phyloP scores from a whole-genome alignment of 2,329 filamentous ascomycete genomes.

The Fusarium protoensiforme region DNA sequence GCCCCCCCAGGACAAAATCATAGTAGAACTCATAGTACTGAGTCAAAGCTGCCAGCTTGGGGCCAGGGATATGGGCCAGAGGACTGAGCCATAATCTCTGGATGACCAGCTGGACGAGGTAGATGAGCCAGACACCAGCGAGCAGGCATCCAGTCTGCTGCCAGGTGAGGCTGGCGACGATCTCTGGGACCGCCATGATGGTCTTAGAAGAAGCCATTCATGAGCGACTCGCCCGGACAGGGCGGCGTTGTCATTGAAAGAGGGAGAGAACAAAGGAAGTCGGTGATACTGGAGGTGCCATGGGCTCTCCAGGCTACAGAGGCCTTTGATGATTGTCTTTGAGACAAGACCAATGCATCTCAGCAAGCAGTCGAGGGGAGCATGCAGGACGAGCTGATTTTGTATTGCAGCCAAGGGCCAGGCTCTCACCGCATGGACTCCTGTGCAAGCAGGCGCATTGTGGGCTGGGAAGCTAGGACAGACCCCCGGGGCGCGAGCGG shows the following conservation, averaged over 20 bases:
- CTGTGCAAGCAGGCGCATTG: constrained; percentile 13
- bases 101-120: constrained; percentile 43
- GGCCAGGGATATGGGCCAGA: constrained; percentile 52
- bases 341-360: constrained; percentile 15
- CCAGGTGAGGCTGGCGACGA: constrained; percentile 39
- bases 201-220: constrained; percentile 36
- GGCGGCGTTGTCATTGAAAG: constrained; percentile 44
- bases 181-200: constrained; percentile 40
- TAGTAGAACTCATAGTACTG: constrained; percentile 57
- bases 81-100: constrained; percentile 52
- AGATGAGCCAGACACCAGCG: constrained; percentile 43
- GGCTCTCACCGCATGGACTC: constrained; percentile 35
- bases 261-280: constrained; percentile 12
- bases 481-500: constrained; percentile 37
- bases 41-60: constrained; percentile 52
- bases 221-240: constrained; percentile 41
- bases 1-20: constrained; percentile 53
- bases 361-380: constrained; percentile 8
- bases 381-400: constrained; percentile 35
- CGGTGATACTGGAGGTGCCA: constrained; percentile 30
- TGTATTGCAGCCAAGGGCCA: constrained; percentile 36
- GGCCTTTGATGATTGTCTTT: constrained; percentile 32
- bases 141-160: constrained; percentile 40
- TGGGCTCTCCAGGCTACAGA: constrained; percentile 40
- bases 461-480: constrained; percentile 26